Evolutionary conservation across 164 flowering plant species (phyloP), one percentile per base, ranked within the genome.

Genomic region (Dillenia turbinata): DNA sequence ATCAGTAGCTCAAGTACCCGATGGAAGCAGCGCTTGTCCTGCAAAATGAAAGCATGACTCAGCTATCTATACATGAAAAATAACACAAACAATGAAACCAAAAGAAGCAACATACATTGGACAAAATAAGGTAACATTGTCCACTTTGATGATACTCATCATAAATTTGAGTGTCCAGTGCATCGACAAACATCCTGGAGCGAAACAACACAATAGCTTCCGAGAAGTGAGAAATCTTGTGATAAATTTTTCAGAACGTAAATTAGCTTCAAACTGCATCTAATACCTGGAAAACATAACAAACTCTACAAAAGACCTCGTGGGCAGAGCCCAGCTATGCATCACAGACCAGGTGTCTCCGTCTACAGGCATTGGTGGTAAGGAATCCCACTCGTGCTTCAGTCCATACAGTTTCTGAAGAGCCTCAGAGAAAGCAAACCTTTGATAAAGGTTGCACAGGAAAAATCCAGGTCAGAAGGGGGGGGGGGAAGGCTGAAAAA

Each of bases 11-110:
- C 99, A n/a, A 95, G 88, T 61, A 95, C 73, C 50, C 96, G 83
- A 33, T 96, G 81, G 72, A 92, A 95, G 71, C 98, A 95, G 72
- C 85, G 90, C 72, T 87, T 89, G 70, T 95, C 98, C 99, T 95
- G 91, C 63, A 72, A 48, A 47, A 54, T 47, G 49, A 48, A n/a
- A n/a, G 19, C 40, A 33, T 33, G 40, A 4, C 40, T 33, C 40
- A 33, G 0, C 40, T 33, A 33, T 33, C 40, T 4, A 33, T 33
- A 33, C 40, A 33, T 33, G 40, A 33, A 33, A 33, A 26, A 26
- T 26, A 26, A 26, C 33, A 4, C 40, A n/a, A n/a, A n/a, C n/a
- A 33, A 5, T 4, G 40, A 4, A 4, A 7, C 40, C 6, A 6
- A 33, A 3, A 10, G 45, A 61, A 51, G 40, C n/a, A 61, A 69